Evolutionary conservation across 805 yeast genomes (phyloP).

Genomic region (Sugiyamaella valdiviana): DNA sequence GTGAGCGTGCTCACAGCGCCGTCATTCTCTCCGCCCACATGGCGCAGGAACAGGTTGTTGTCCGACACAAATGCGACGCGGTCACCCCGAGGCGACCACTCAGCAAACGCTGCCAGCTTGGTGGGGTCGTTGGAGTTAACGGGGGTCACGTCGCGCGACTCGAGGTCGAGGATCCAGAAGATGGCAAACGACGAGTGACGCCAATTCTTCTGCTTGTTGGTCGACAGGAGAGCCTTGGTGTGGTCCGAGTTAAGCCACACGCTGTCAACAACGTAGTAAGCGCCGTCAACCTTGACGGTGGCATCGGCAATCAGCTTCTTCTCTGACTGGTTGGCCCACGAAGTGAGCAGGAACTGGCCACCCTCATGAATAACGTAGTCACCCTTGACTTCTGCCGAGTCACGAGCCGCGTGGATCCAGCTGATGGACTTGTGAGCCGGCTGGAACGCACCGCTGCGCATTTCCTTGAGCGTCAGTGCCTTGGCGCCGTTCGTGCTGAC

Average conservation of each 20-base stretch:
- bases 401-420: slow-evolving; percentile 57
- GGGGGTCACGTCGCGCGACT: slow-evolving; percentile 30
- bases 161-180: slow-evolving; percentile 58
- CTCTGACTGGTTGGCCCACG: slow-evolving; percentile 31
- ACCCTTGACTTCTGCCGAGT: slow-evolving; percentile 53
- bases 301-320: slow-evolving; percentile 11
- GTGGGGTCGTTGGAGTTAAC: slow-evolving; percentile 23
- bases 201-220: slow-evolving; percentile 49
- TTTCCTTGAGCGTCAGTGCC: slow-evolving; percentile 37
- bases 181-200: slow-evolving; percentile 61
- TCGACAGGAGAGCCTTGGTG: slow-evolving; percentile 47
- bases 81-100: slow-evolving; percentile 70
- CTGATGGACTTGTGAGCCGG: slow-evolving; percentile 54
- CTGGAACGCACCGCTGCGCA: slow-evolving; percentile 50
- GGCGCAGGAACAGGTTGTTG: slow-evolving; percentile 60
- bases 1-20: slow-evolving; percentile 46
- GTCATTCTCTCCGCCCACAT: slow-evolving; percentile 33
- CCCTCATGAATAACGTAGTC: slow-evolving; percentile 50
- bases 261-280: slow-evolving; percentile 36
- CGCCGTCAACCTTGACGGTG: slow-evolving; percentile 39
- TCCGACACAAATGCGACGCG: slow-evolving; percentile 60
- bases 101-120: slow-evolving; percentile 45
- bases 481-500: slow-evolving; percentile 2
- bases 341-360: slow-evolving; percentile 39
- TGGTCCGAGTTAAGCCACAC: slow-evolving; percentile 42